phyloP scores from a whole-genome alignment of 768 basidiomycete genomes.

The Brasilioporus rufonigricans region DNA sequence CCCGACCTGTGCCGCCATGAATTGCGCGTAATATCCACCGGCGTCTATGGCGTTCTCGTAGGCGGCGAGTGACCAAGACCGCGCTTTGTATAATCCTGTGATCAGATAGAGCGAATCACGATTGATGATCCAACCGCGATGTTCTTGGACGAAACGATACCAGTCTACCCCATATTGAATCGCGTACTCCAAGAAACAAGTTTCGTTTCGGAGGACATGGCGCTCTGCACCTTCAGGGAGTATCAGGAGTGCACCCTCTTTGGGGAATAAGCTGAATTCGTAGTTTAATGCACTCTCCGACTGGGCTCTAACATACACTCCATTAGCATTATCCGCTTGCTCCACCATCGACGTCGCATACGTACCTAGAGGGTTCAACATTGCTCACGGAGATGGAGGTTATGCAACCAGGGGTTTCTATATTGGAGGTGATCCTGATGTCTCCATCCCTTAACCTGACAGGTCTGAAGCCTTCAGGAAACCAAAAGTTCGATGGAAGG shows the following conservation, averaged over 20 bases:
- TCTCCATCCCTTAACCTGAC: neutral
- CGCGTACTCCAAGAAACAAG: neutral
- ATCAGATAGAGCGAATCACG: neutral
- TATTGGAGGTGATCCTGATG: neutral
- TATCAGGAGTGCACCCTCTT: neutral
- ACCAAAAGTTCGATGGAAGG: neutral
- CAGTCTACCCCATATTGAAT: neutral
- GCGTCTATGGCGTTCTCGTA: neutral
- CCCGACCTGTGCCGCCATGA: neutral
- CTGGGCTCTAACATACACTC: neutral
- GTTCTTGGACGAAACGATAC: neutral
- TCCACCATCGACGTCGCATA: neutral
- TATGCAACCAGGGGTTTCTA: neutral
- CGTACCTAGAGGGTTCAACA: neutral
- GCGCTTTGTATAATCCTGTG: neutral
- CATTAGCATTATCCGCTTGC: neutral
- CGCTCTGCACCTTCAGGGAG: neutral
- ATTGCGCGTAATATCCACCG: neutral
- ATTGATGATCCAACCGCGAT: neutral
- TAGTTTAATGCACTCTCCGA: neutral
- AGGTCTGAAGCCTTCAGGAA: neutral
- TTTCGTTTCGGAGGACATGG: neutral
- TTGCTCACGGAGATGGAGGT: neutral
- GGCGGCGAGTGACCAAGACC: neutral
- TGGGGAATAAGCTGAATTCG: neutral